Evolutionary conservation across 306 rosid species (phyloP).

Genomic region (Castanospermum australe): DNA sequence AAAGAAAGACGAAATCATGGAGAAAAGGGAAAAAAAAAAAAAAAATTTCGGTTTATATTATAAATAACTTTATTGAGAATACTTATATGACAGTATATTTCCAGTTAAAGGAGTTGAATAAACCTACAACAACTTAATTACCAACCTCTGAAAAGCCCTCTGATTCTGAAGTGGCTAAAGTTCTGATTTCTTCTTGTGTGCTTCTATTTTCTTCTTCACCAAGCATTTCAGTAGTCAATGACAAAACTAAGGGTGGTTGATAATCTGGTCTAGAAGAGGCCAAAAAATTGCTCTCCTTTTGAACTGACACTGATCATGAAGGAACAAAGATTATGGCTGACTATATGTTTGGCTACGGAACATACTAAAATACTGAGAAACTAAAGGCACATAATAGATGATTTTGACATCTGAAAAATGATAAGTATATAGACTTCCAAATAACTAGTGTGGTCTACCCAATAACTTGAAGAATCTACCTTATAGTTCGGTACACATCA

Average conservation of each 20-base stretch:
- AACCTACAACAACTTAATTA: slow-evolving; percentile 12
- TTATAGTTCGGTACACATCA: slow-evolving; percentile 58
- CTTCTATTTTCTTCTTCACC: slow-evolving; percentile 52
- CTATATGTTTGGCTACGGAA: slow-evolving; percentile 1
- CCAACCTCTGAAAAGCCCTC: slow-evolving; percentile 80
- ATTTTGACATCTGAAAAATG: neutral
- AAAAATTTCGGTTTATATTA: neutral
- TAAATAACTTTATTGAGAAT: neutral
- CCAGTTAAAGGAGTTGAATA: slow-evolving; percentile 9
- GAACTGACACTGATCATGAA: slow-evolving; percentile 58
- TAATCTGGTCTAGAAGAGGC: slow-evolving; percentile 68
- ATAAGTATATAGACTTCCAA: slow-evolving; percentile 16
- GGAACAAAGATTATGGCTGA: slow-evolving; percentile 11
- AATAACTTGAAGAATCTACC: slow-evolving; percentile 47
- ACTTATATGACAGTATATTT: neutral
- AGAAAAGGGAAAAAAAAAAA: neutral
- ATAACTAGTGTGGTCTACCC: slow-evolving; percentile 10
- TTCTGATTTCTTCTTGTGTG: slow-evolving; percentile 52
- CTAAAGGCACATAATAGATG: slow-evolving; percentile 15
- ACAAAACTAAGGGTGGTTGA: slow-evolving; percentile 74
- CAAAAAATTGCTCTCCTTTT: slow-evolving; percentile 71
- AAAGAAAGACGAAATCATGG: neutral
- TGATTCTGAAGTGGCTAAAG: slow-evolving; percentile 44
- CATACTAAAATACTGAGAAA: slow-evolving; percentile 9
- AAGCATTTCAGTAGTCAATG: slow-evolving; percentile 67